Evolutionary conservation across 495 filamentous ascomycete genomes (phyloP).

Genomic region (Penicillium paxilli): DNA sequence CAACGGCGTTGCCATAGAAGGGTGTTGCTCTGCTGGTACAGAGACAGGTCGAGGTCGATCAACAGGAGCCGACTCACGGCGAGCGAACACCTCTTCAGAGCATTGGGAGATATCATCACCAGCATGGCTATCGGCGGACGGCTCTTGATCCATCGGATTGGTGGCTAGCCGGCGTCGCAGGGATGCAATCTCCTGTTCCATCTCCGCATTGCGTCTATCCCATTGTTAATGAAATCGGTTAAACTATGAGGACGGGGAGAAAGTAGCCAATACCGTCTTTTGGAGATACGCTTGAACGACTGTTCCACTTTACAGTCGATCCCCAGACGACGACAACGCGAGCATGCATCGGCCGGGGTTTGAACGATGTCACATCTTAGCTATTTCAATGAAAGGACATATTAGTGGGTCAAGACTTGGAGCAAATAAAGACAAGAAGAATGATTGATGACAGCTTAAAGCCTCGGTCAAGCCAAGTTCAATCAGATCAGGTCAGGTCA

Average conservation of each 20-base stretch:
- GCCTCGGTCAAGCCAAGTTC: not conserved
- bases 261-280: conserved; percentile 37
- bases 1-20: conserved; percentile 39
- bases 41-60: conserved; percentile 37
- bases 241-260: not conserved
- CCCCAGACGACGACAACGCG: conserved; percentile 45
- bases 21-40: conserved; percentile 36
- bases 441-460: not conserved
- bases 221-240: conserved; percentile 9
- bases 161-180: conserved; percentile 45
- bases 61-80: conserved; percentile 31
- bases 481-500: too few relatives aligned
- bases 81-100: conserved; percentile 40
- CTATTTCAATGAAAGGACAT: conserved; percentile 21
- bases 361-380: conserved; percentile 51
- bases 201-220: conserved; percentile 50
- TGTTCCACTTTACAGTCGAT: conserved; percentile 52
- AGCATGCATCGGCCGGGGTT: conserved; percentile 45
- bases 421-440: not conserved
- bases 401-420: conserved; percentile 2
- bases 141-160: conserved; percentile 29
- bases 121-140: conserved; percentile 26
- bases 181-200: conserved; percentile 51
- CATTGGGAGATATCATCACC: conserved; percentile 40
- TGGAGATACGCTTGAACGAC: conserved; percentile 49